A percentile compares a stretch with the other conserved stretches of the same genome.
Conservation (phyloP, 768 basidiomycete genomes). For the Boletellus emodensis region DNA sequence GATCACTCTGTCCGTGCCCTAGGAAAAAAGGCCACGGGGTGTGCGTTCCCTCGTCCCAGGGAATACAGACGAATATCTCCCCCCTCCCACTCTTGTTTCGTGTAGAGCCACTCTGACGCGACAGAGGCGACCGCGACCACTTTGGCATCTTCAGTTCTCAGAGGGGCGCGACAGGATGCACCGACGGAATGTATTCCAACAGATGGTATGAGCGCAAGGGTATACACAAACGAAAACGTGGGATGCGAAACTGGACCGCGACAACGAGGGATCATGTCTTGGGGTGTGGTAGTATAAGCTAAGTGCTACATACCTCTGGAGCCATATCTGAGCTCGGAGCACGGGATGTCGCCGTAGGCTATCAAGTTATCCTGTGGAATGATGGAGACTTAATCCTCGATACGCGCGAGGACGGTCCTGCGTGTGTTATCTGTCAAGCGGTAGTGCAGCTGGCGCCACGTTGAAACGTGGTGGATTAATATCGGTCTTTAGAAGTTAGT, state of each 20-base stretch:
- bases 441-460: background rate
- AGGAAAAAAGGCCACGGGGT: constrained; percentile 57
- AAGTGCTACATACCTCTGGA: background rate
- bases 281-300: constrained; percentile 79
- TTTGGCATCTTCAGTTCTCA: constrained; percentile 52
- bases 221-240: constrained; percentile 53
- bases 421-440: background rate
- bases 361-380: constrained; percentile 56
- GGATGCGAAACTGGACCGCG: constrained; percentile 53
- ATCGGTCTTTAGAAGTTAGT: constrained; percentile 50
- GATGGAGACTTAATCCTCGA: constrained; percentile 68
- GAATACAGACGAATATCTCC: constrained; percentile 64
- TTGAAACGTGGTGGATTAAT: constrained; percentile 49
- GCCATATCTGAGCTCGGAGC: background rate
- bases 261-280: constrained; percentile 70
- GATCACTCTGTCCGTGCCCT: constrained; percentile 50
- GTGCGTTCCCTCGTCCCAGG: constrained; percentile 75
- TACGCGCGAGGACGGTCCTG: constrained; percentile 48
- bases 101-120: constrained; percentile 50
- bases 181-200: constrained; percentile 62
- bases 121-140: constrained; percentile 41
- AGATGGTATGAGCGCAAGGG: constrained; percentile 66
- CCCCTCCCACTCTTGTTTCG: constrained; percentile 64
- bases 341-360: constrained; percentile 40
- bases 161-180: constrained; percentile 65